Evolutionary conservation across 768 basidiomycete genomes (phyloP).

Genomic region (Agrocybe praecox): DNA sequence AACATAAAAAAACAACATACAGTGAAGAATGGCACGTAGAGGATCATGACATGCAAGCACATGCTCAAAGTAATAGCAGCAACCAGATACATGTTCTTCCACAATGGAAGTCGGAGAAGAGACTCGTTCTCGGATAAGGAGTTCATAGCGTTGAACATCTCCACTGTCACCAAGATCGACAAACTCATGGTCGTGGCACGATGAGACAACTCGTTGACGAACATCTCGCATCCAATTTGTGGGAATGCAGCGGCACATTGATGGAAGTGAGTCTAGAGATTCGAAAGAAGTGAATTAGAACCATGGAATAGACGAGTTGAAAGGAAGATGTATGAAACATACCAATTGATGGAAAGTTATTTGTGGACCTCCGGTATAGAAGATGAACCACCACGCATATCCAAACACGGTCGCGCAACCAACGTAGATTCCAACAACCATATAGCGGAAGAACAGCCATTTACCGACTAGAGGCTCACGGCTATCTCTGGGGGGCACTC

Average conservation of each 20-base stretch:
- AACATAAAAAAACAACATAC: slow-evolving; percentile 43
- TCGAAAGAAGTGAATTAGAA: not conserved
- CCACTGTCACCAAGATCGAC: slow-evolving; percentile 93
- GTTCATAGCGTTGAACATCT: slow-evolving; percentile 99
- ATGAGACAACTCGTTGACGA: slow-evolving; percentile 83
- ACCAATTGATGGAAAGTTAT: slow-evolving; percentile 94
- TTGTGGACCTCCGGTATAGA: slow-evolving; percentile 87
- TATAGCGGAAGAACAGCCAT: slow-evolving; percentile 96
- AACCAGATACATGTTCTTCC: slow-evolving; percentile 94
- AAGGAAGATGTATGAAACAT: slow-evolving; percentile 30
- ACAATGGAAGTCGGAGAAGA: slow-evolving; percentile 82
- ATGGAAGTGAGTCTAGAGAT: slow-evolving; percentile 89
- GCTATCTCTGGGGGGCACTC: slow-evolving; percentile 86
- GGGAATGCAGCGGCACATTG: slow-evolving; percentile 84
- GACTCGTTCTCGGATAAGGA: slow-evolving; percentile 98
- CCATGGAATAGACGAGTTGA: not conserved
- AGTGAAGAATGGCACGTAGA: slow-evolving; percentile 97
- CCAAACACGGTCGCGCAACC: slow-evolving; percentile 95
- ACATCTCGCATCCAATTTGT: slow-evolving; percentile 94
- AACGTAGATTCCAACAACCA: slow-evolving; percentile 93
- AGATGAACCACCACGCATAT: slow-evolving; percentile 99
- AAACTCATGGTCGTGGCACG: slow-evolving; percentile 95
- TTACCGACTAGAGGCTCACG: slow-evolving; percentile 88
- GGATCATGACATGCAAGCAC: slow-evolving; percentile 90
- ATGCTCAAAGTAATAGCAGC: slow-evolving; percentile 89